Conservation (phyloP, 2,329 filamentous ascomycete species). For the Colletotrichum godetiae region DNA sequence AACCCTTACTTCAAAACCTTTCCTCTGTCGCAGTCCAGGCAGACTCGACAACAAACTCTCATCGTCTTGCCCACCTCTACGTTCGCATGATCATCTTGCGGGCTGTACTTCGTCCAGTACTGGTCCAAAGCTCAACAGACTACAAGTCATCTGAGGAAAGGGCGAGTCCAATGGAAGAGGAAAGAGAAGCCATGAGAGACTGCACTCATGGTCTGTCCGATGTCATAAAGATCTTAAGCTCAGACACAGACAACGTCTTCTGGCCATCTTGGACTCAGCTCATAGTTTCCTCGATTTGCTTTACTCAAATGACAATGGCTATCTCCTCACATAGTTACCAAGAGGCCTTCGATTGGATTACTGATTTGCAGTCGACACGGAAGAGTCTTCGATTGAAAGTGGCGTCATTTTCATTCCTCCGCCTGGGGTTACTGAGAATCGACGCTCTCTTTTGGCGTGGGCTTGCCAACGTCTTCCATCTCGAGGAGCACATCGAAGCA, state of each 20-base stretch:
- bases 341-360: conserved; percentile 35
- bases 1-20: not conserved
- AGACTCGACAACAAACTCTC: not conserved
- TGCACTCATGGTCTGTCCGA: not conserved
- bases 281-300: conserved; percentile 36
- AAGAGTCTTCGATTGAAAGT: conserved; percentile 36
- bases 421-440: conserved; percentile 37
- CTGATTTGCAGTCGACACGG: conserved; percentile 32
- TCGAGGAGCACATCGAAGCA: conserved; percentile 35
- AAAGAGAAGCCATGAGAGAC: not conserved
- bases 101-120: not conserved
- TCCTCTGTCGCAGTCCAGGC: fast-evolving
- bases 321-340: conserved; percentile 11
- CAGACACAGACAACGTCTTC: conserved; percentile 30
- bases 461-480: conserved; percentile 34
- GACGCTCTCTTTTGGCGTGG: conserved; percentile 40
- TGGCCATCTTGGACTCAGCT: conserved; percentile 38
- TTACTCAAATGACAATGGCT: conserved; percentile 33
- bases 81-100: not conserved
- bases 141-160: too few species aligned
- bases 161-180: too few species aligned
- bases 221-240: conserved; percentile 12
- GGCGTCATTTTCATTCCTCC: conserved; percentile 35
- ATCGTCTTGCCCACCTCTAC: not conserved
- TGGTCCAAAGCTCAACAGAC: not conserved